Conservation (phyloP, 2,329 filamentous ascomycete genomes). For the Penicillium sp. region DNA sequence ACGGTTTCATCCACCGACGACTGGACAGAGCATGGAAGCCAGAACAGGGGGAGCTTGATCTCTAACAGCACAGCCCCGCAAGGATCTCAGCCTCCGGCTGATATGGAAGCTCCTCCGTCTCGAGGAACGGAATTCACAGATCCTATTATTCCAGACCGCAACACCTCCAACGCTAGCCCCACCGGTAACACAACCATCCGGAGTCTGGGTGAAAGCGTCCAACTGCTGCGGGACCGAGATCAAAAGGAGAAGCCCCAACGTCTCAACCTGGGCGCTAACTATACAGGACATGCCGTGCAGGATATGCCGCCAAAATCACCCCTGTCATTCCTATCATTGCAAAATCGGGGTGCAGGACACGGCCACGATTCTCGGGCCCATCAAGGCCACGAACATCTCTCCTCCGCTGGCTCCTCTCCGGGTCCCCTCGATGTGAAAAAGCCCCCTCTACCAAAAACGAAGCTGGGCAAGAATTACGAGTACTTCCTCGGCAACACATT, state of each 20-base stretch:
- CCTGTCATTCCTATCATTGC: conserved; percentile 67
- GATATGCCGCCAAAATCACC: conserved; percentile 67
- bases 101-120: conserved; percentile 64
- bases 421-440: conserved; percentile 54
- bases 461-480: conserved; percentile 73
- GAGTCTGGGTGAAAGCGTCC: conserved; percentile 73
- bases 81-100: conserved; percentile 36
- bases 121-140: conserved; percentile 80
- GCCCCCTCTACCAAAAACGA: conserved; percentile 30
- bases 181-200: conserved; percentile 57
- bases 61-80: conserved; percentile 50
- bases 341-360: conserved; percentile 51
- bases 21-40: conserved; percentile 45
- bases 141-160: conserved; percentile 65
- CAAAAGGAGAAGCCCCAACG: conserved; percentile 35
- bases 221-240: conserved; percentile 64
- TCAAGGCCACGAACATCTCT: conserved; percentile 80
- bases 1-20: conserved; percentile 40
- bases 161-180: conserved; percentile 72
- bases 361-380: conserved; percentile 63
- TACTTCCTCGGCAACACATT: conserved; percentile 93
- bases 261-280: conserved; percentile 60
- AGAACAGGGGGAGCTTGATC: conserved; percentile 58
- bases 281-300: conserved; percentile 54
- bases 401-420: conserved; percentile 74